Base-by-base conservation (phyloP, 768 basidiomycete species). In the Panellus pusillus region DNA sequence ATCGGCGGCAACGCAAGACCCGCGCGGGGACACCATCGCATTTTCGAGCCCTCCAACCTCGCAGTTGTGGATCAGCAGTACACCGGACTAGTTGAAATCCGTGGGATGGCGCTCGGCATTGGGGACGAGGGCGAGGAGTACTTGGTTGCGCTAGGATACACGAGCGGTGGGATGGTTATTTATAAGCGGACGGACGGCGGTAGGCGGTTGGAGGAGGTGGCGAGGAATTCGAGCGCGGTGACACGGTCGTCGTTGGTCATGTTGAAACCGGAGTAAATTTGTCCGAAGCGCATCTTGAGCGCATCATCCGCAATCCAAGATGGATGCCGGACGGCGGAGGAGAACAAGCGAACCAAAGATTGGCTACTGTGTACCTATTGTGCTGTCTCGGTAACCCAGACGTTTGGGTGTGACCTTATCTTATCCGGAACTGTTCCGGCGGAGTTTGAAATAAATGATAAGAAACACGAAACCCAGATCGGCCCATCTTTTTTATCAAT, bases 31-130 rank as follows among this genome's bases (percentile, higher is more conserved):
- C 65, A 74, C 84, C 0, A 83, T 87, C 39, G 84, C 6, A 81
- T 87, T 44, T 84, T 82, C 61, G 73, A 80, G 56, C 70, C 74
- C 43, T 62, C 75, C 19, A 39, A 63, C 27, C 67, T 72, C 42
- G 64, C 61, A 24, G 63, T 78, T 3, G 64, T 79, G 9, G 63
- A 63, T 7, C 81, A 85, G 50, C 77, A 85, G 17, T 85, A 75
- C 68, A 86, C 83, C 0, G 82, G 84, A 13, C 66, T 86, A 49
- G 72, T 81, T 58, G 82, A 86, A 66, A 75, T 87, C 31, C 71
- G 84, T 29, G 86, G 84, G 3, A 86, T 88, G 83, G 74, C 78
- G 67, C 72, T 87, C 52, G 79, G 81, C 7, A 76, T 77, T 4
- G 56, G 66, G 54, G 62, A 29, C 14, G 40, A 27, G 12, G 49